Percentiles rank a stretch among this genome's conserved stretches.
Conservation (phyloP, 805 yeast genomes). For the Diddensiella transvaalensis region DNA sequence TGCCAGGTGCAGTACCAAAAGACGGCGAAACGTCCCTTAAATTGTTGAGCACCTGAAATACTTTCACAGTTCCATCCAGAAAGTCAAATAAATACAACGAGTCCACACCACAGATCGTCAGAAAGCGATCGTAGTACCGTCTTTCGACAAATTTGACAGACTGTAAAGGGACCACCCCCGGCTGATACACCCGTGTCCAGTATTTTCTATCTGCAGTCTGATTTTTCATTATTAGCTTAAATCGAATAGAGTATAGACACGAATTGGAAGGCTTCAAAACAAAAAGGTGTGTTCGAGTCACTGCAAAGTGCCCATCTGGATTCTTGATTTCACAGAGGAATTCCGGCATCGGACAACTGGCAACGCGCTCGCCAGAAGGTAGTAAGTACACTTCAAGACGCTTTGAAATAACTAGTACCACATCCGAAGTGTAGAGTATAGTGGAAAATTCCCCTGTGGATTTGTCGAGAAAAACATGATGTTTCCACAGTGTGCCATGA, state of each 20-base stretch:
- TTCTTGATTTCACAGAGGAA: background rate
- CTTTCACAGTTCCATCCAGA: background rate
- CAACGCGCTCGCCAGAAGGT: background rate
- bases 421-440: background rate
- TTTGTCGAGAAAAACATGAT: background rate
- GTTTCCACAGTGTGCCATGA: background rate
- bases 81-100: background rate
- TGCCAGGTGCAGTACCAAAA: background rate
- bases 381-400: background rate
- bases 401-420: background rate
- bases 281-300: background rate
- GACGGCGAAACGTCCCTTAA: background rate
- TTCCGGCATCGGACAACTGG: background rate
- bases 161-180: background rate
- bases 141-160: background rate
- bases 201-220: background rate
- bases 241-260: background rate
- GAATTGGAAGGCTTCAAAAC: background rate
- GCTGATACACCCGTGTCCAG: background rate
- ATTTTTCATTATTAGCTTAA: background rate
- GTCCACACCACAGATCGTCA: background rate
- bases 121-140: background rate
- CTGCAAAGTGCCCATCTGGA: background rate
- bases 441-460: background rate
- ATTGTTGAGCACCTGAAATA: background rate